These are phyloP conservation scores for Fomitopsis pulvina DNA, from an alignment of 768 basidiomycete species.

Conservation along the genomic window DNA sequence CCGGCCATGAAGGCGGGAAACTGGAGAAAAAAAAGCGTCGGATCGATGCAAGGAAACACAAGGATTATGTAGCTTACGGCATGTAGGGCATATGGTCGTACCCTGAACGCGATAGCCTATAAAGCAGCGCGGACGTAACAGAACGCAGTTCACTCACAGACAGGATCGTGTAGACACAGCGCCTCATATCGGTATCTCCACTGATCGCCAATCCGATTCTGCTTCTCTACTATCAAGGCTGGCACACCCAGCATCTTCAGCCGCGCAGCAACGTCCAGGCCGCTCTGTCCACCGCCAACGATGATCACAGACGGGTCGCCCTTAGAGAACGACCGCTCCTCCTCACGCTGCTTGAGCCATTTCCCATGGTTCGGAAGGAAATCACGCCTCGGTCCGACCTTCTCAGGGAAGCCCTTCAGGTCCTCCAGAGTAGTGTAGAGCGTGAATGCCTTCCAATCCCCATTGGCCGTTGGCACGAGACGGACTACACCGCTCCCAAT, in stretches of 20 bases:
- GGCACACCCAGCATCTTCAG: constrained; percentile 45
- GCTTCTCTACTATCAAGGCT: constrained; percentile 56
- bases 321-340: constrained; percentile 33
- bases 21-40: constrained; percentile 20
- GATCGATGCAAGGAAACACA: neutral
- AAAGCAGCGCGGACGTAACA: neutral
- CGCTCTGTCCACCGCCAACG: constrained; percentile 46
- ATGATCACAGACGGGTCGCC: constrained; percentile 47
- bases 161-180: constrained; percentile 59
- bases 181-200: constrained; percentile 66
- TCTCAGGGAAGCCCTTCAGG: constrained; percentile 39
- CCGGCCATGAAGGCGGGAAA: constrained; percentile 56
- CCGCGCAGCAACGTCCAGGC: constrained; percentile 51
- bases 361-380: constrained; percentile 32
- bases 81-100: constrained; percentile 48
- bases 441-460: constrained; percentile 41
- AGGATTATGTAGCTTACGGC: constrained; percentile 31
- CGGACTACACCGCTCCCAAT: constrained; percentile 37
- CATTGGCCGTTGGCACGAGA: constrained; percentile 35
- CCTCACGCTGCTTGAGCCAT: constrained; percentile 33
- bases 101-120: constrained; percentile 22
- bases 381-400: constrained; percentile 27
- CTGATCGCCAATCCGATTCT: constrained; percentile 50
- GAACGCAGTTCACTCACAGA: constrained; percentile 40
- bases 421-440: constrained; percentile 47